Evolutionary conservation across 768 basidiomycete species (phyloP).

Genomic region (Russula foetens): DNA sequence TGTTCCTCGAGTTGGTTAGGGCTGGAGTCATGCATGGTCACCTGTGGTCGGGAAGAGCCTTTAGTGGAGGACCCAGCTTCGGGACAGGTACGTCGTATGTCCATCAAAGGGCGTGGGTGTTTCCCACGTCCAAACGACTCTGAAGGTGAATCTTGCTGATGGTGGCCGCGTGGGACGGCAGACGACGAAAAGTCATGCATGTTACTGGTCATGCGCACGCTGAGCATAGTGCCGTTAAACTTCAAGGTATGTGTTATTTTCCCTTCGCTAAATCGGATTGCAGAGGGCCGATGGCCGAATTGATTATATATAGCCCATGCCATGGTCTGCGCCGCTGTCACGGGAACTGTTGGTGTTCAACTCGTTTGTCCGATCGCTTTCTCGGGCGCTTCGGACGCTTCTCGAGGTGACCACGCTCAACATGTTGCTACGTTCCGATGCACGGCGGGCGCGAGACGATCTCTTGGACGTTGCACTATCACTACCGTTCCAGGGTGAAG

Average conservation of each 20-base stretch:
- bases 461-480: slow-evolving; percentile 87
- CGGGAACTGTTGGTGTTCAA: slow-evolving; percentile 97
- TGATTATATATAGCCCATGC: slow-evolving; percentile 59
- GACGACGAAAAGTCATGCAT: slow-evolving; percentile 93
- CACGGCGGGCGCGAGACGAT: slow-evolving; percentile 81
- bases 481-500: slow-evolving; percentile 90
- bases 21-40: slow-evolving; percentile 97
- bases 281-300: not conserved
- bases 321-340: slow-evolving; percentile 95
- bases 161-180: slow-evolving; percentile 25
- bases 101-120: slow-evolving; percentile 15
- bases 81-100: slow-evolving; percentile 58
- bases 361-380: slow-evolving; percentile 88
- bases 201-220: slow-evolving; percentile 92
- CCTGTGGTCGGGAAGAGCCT: slow-evolving; percentile 78
- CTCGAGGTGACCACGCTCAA: slow-evolving; percentile 88
- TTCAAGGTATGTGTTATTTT: slow-evolving; percentile 62
- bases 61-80: slow-evolving; percentile 93
- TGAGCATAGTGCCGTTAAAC: slow-evolving; percentile 90
- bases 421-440: slow-evolving; percentile 87
- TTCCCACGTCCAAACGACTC: slow-evolving; percentile 22
- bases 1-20: slow-evolving; percentile 91
- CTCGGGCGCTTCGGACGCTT: slow-evolving; percentile 82
- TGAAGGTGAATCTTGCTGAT: slow-evolving; percentile 14
- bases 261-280: slow-evolving; percentile 2